Evolutionary conservation across 78 protist species (phyloP), one percentile per base, ranked within the genome.

Genomic region (Monocercomonoides exilis): DNA sequence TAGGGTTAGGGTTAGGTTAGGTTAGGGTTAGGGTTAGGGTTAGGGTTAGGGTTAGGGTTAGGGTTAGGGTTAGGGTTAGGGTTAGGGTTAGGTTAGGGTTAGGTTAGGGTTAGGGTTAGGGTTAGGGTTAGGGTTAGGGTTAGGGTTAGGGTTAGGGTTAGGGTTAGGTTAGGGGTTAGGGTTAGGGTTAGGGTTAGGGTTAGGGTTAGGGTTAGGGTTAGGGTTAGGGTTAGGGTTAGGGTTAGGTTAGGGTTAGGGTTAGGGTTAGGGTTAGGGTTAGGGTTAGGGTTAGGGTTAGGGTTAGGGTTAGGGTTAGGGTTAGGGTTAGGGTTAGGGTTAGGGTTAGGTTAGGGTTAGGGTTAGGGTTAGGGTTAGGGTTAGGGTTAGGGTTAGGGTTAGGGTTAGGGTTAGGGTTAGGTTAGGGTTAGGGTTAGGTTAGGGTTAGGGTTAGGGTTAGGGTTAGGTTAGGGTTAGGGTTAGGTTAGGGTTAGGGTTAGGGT

Each of bases 1-100:
- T 54, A 54, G 77, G 77, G 77, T 54, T 54, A 54, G 84, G 84
- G 84, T 80, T 80, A n/a, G n/a, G n/a, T n/a, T n/a, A n/a, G n/a
- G n/a, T n/a, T n/a, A n/a, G n/a, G n/a, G n/a, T n/a, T n/a, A 80
- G 84, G 84, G 77, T 54, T 54, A 54, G 77, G 77, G 77, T 54
- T 54, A 54, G 77, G 77, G 77, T 54, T 54, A 54, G 77, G 77
- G 77, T 54, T 54, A 54, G 77, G 77, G 77, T 54, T 54, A 54
- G 77, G 77, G 77, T 54, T 54, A 54, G 77, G 77, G 77, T 54
- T 54, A 54, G 77, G 77, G 77, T 54, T 54, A 54, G 84, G 84
- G 84, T 80, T 80, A 80, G 84, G 84, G 77, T 54, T 54, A 54
- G 77, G 77, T 21, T n/a, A n/a, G n/a, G n/a, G n/a, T n/a, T n/a